phyloP scores from a whole-genome alignment of 495 filamentous ascomycete genomes.

The Xylaria intraflava region DNA sequence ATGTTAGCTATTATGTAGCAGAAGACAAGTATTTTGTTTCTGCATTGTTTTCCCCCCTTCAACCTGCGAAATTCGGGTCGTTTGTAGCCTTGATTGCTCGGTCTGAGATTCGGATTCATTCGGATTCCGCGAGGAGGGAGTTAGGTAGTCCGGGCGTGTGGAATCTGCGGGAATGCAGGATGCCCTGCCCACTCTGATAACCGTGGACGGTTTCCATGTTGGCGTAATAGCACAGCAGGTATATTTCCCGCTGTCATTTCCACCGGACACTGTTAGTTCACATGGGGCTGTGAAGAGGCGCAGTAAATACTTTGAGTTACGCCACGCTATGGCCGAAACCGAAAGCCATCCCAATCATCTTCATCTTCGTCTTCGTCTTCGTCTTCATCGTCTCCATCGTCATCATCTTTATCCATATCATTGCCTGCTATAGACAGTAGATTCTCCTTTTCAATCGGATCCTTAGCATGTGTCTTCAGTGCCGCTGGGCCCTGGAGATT shows the following conservation, averaged over 20 bases:
- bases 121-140: too few species aligned
- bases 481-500: conserved; percentile 27
- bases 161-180: too few species aligned
- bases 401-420: conserved; percentile 48
- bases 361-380: conserved; percentile 50
- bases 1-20: too few species aligned
- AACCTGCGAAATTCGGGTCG: too few species aligned
- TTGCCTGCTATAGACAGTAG: conserved; percentile 9
- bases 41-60: too few species aligned
- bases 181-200: too few species aligned
- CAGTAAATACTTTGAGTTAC: neutral
- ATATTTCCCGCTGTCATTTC: neutral
- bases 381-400: conserved; percentile 53
- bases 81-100: too few species aligned
- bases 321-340: conserved; percentile 42
- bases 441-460: conserved; percentile 15
- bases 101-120: too few species aligned
- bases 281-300: neutral
- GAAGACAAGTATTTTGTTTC: too few species aligned
- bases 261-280: neutral
- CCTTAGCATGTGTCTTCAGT: conserved; percentile 1
- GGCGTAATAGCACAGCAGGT: too few species aligned
- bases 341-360: conserved; percentile 64
- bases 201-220: too few species aligned
- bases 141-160: too few species aligned